Conservation (phyloP, 2,329 filamentous ascomycete species). For the Phaeophleospora eucalypticola region DNA sequence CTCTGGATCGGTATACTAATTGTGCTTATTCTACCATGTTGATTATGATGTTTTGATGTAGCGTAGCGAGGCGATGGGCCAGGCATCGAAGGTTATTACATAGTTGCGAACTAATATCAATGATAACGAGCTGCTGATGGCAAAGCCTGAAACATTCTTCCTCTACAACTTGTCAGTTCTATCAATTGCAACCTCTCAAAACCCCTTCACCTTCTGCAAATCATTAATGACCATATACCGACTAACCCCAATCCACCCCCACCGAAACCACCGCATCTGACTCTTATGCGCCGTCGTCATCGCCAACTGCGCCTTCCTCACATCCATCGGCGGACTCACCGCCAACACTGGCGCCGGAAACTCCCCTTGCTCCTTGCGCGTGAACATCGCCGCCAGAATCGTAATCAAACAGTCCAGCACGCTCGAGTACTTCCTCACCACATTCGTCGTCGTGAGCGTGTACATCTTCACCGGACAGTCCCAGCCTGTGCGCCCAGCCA, state of each 20-base stretch:
- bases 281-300: constrained; percentile 90
- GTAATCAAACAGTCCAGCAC: constrained; percentile 74
- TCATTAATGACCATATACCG: constrained; percentile 97
- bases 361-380: constrained; percentile 49
- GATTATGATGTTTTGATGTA: constrained; percentile 5
- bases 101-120: too few relatives aligned
- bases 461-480: constrained; percentile 77
- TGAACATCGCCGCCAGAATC: constrained; percentile 53
- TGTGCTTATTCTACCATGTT: constrained; percentile 3
- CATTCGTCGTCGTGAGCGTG: constrained; percentile 67
- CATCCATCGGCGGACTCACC: constrained; percentile 61
- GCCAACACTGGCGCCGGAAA: constrained; percentile 61
- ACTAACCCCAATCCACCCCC: constrained; percentile 87
- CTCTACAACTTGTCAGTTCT: too few relatives aligned
- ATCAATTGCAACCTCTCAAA: constrained; percentile 3
- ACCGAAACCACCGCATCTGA: constrained; percentile 98
- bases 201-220: constrained; percentile 56
- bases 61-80: constrained; percentile 16
- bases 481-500: constrained; percentile 61
- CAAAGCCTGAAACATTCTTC: too few relatives aligned
- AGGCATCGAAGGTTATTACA: too few relatives aligned
- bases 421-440: constrained; percentile 76
- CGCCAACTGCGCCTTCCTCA: constrained; percentile 69
- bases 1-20: constrained; percentile 20
- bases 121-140: too few relatives aligned